Evolutionary conservation across 2,329 filamentous ascomycete species (phyloP).

Genomic region (Ophiostoma pallidulum): DNA sequence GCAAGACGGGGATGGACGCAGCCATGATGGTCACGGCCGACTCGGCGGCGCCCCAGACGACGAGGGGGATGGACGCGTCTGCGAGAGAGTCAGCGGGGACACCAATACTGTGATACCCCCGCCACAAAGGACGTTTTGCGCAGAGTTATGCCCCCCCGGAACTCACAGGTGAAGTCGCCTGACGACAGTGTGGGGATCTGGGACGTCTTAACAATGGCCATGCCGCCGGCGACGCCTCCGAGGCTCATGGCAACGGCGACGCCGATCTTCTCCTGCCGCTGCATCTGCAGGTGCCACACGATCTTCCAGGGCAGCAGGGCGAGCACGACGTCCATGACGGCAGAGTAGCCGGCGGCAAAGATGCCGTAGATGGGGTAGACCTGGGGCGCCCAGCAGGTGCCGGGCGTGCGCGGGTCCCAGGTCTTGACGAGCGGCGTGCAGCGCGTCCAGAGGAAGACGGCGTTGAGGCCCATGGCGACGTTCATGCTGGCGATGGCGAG

Average conservation of each 20-base stretch:
- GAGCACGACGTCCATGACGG: conserved; percentile 5
- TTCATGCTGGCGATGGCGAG: conserved; percentile 25
- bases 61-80: not conserved
- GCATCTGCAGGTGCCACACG: conserved; percentile 23
- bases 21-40: conserved; percentile 6
- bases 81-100: not conserved
- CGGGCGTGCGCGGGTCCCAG: conserved; percentile 5
- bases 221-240: conserved; percentile 19
- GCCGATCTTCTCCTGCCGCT: conserved; percentile 22
- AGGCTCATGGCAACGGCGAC: conserved; percentile 25
- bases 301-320: conserved; percentile 24
- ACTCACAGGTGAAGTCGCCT: conserved; percentile 1
- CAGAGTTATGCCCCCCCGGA: too few relatives aligned
- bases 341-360: conserved; percentile 18
- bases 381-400: conserved; percentile 17
- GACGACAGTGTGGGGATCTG: conserved; percentile 2
- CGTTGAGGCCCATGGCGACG: conserved; percentile 20
- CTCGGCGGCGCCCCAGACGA: conserved; percentile 4
- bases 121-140: not conserved
- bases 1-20: conserved; percentile 4
- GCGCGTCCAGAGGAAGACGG: conserved; percentile 10
- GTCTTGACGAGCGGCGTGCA: conserved; percentile 12
- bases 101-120: too few relatives aligned
- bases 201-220: conserved; percentile 5
- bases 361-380: conserved; percentile 19